Evolutionary conservation across 192 early-diverging fungal genomes (phyloP), one percentile per base, ranked within the genome.

Genomic region (Oehlia diaphana): DNA sequence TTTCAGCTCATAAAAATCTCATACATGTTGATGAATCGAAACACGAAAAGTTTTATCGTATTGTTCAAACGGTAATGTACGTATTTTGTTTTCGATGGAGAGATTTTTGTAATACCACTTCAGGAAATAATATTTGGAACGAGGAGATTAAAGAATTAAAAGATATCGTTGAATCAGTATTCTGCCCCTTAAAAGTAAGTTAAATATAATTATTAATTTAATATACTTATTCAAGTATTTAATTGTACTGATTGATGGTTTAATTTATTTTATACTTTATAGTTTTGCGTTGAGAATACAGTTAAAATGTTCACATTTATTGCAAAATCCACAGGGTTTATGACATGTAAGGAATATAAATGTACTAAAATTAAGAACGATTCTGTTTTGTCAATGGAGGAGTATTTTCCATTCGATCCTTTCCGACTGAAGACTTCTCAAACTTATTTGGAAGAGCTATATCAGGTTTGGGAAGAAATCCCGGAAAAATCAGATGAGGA

Each of bases 341-440:
- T 96, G n/a, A 35, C 66, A 61, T 28, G 49, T 13, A 58, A 66
- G 19, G 42, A 80, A 83, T 53, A 69, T 63, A 44, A 58, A 85
- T 42, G 61, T 53, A 81, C 67, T 37, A 58, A 74, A 2, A 81
- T 82, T 14, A 77, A 78, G 65, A 44, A 82, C 12, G 26, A 77
- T 23, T 80, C 86, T 26, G 83, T 83, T 26, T 82, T 85, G 0
- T 85, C 88, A 76, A 86, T 93, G 23, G 92, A 93, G 26, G 83
- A 81, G 67, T 97, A 97, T 79, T 98, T 98, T 84, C 97, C 97
- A 61, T 98, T 97, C 72, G 97, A 98, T 81, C 97, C 97, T 9
- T 93, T 94, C 78, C 84, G 90, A 16, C 87, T 98, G 3, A 90
- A 92, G 62, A 84, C 87, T 71, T 94, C 92, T 62, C 86, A 88